phyloP scores from a whole-genome alignment of 805 yeast genomes.

The Zygosaccharomyces lentus region DNA sequence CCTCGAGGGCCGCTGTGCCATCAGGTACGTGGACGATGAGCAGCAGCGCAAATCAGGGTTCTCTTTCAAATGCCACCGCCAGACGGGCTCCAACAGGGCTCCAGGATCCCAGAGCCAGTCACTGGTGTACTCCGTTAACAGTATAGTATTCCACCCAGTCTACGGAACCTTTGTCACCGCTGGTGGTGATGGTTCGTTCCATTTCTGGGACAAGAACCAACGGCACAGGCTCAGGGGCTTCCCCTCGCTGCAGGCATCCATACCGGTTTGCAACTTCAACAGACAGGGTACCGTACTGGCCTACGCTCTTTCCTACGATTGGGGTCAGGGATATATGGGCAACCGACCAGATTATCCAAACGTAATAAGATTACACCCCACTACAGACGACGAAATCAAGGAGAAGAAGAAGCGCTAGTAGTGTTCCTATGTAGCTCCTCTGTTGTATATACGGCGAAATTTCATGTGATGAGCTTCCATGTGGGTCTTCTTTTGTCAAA shows the following conservation, averaged over 20 bases:
- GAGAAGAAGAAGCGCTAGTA: conserved; percentile 38
- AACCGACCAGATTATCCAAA: conserved; percentile 74
- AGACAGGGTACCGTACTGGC: conserved; percentile 81
- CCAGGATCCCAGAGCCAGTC: conserved; percentile 52
- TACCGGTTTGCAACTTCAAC: conserved; percentile 77
- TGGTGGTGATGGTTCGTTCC: conserved; percentile 90
- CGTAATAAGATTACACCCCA: conserved; percentile 74
- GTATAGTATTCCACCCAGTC: conserved; percentile 80
- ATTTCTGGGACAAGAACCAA: conserved; percentile 95
- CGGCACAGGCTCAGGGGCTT: conserved; percentile 79
- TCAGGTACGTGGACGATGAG: conserved; percentile 82
- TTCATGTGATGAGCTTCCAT: background rate
- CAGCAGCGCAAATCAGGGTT: conserved; percentile 72
- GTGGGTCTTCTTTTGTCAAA: conserved; percentile 7
- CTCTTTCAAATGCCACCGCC: conserved; percentile 93
- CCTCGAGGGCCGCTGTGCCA: conserved; percentile 92
- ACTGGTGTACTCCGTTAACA: conserved; percentile 71
- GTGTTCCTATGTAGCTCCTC: background rate
- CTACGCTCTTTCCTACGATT: conserved; percentile 88
- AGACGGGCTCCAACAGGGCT: conserved; percentile 42
- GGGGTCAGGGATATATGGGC: conserved; percentile 86
- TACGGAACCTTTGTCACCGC: conserved; percentile 91
- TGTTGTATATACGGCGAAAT: conserved; percentile 1
- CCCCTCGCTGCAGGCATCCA: conserved; percentile 62
- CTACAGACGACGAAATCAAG: conserved; percentile 81